phyloP scores from a whole-genome alignment of 2,329 filamentous ascomycete genomes.

The Colletotrichum sidae region DNA sequence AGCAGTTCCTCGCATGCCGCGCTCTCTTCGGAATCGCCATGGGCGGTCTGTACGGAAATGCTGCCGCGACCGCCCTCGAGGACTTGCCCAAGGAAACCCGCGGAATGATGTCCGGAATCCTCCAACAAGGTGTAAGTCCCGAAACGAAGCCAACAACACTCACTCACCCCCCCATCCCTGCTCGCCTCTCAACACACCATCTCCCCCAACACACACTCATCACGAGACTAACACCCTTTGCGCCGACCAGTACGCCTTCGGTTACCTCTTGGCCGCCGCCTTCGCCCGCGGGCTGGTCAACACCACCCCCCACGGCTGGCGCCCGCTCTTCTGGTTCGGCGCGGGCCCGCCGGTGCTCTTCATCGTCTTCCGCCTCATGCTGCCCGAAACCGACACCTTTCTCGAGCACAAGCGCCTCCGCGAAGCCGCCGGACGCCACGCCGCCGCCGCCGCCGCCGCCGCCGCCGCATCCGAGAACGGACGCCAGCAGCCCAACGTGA shows the following conservation, averaged over 20 bases:
- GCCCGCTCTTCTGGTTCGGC: conserved; percentile 90
- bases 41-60: conserved; percentile 85
- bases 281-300: conserved; percentile 76
- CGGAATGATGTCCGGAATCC: conserved; percentile 79
- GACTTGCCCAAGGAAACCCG: conserved; percentile 76
- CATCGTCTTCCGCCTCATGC: conserved; percentile 80
- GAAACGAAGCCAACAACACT: conserved; percentile 51
- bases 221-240: conserved; percentile 10
- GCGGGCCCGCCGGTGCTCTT: conserved; percentile 83
- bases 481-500: conserved; percentile 56
- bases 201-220: neutral
- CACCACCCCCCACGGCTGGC: conserved; percentile 84
- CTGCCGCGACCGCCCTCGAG: conserved; percentile 82
- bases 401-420: conserved; percentile 74
- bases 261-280: conserved; percentile 72
- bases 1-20: conserved; percentile 79
- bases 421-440: conserved; percentile 47
- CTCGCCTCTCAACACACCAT: neutral
- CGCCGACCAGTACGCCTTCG: conserved; percentile 63
- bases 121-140: conserved; percentile 72
- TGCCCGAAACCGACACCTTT: conserved; percentile 84
- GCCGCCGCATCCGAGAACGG: conserved; percentile 8
- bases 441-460: neutral
- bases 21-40: conserved; percentile 84
- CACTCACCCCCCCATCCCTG: neutral